phyloP scores from a whole-genome alignment of 2,329 filamentous ascomycete genomes.

The Ceratocystis alfenasii region DNA sequence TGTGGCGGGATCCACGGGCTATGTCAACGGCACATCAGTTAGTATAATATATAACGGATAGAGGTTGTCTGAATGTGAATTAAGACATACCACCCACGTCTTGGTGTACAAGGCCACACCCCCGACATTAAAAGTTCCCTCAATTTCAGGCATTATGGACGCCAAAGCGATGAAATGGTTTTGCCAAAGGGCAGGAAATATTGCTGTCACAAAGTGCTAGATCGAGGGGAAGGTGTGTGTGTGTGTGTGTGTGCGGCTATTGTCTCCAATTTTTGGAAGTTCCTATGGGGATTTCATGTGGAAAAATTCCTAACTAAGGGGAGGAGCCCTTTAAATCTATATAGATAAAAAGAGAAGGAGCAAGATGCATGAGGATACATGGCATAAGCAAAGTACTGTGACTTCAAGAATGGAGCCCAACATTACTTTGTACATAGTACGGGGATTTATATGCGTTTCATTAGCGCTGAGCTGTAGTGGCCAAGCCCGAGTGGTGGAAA shows the following conservation, averaged over 20 bases:
- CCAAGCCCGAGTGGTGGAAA: too few relatives aligned
- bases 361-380: neutral
- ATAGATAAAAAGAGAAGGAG: neutral
- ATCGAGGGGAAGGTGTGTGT: neutral
- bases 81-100: conserved; percentile 45
- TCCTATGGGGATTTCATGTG: neutral
- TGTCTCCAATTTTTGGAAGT: neutral
- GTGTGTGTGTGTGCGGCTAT: neutral
- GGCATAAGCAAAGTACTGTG: too few relatives aligned
- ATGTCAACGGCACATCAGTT: conserved; percentile 12
- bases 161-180: neutral
- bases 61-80: neutral
- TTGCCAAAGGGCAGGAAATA: neutral
- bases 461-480: too few relatives aligned
- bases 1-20: conserved; percentile 46
- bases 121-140: conserved; percentile 40
- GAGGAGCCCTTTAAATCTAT: neutral
- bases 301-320: neutral
- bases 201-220: neutral
- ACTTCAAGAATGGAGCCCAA: too few relatives aligned
- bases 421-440: too few relatives aligned
- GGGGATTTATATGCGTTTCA: too few relatives aligned
- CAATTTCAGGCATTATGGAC: conserved; percentile 29
- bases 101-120: conserved; percentile 42
- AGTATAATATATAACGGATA: conserved; percentile 13